phyloP scores from a whole-genome alignment of 306 rosid species.

The Vachellia pachyceras region DNA sequence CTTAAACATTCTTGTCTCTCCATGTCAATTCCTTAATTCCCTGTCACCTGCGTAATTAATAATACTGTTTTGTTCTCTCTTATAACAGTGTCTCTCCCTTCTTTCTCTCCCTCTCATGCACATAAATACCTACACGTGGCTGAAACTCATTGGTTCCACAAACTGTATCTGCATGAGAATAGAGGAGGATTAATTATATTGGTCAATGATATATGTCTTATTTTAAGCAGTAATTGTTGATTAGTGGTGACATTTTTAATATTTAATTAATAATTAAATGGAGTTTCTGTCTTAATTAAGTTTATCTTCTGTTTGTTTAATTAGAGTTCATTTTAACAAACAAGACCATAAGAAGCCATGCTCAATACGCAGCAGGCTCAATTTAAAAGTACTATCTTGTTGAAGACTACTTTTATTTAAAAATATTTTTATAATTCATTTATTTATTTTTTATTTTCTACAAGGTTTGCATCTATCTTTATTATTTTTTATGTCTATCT shows the following conservation, averaged over 20 bases:
- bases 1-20: conserved; percentile 43
- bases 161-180: neutral
- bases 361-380: neutral
- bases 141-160: neutral
- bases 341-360: neutral
- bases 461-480: no score
- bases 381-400: no score
- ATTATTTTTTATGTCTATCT: neutral
- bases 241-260: neutral
- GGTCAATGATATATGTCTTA: no score
- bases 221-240: neutral
- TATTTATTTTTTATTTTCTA: no score
- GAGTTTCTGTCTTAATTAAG: neutral
- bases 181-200: neutral
- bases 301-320: neutral
- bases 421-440: no score
- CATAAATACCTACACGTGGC: conserved; percentile 4
- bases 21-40: conserved; percentile 55
- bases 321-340: neutral
- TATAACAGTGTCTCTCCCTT: conserved; percentile 15
- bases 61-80: conserved; percentile 39
- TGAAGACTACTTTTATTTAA: no score
- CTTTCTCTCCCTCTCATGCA: conserved; percentile 27
- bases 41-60: conserved; percentile 40
- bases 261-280: neutral